Percentiles rank a stretch among this genome's conserved stretches.
These are phyloP conservation scores for Metarhizium brunneum DNA, from an alignment of 2,329 filamentous ascomycete species.

Conservation along the genomic window DNA sequence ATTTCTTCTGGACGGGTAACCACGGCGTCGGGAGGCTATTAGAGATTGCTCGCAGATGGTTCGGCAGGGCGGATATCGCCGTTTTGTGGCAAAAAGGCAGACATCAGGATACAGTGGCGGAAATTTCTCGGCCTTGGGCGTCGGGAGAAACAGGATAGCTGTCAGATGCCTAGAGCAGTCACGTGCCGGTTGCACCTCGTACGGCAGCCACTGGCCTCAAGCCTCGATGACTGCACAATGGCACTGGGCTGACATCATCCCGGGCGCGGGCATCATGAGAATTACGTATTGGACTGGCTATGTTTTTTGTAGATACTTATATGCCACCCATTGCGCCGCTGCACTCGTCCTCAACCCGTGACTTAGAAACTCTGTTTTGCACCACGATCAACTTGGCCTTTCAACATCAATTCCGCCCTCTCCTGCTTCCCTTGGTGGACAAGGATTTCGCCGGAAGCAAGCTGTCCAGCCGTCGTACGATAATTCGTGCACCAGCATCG, in stretches of 20 bases:
- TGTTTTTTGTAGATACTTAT: too few relatives aligned
- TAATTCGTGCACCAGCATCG: not conserved
- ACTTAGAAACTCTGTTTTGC: too few relatives aligned
- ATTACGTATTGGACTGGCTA: not conserved
- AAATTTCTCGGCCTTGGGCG: slow-evolving; percentile 20
- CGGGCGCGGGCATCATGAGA: not conserved
- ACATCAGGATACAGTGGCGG: slow-evolving; percentile 8
- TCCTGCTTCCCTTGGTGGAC: not conserved
- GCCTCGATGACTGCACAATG: too few relatives aligned
- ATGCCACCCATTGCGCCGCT: too few relatives aligned
- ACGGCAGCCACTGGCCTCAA: too few relatives aligned
- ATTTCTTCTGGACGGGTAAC: too few relatives aligned
- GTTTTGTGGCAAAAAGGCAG: not conserved
- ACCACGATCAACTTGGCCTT: too few relatives aligned
- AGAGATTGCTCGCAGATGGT: not conserved
- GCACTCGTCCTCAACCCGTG: too few relatives aligned
- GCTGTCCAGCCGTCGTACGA: not conserved
- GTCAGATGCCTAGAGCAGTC: not conserved
- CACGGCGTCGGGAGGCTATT: not conserved
- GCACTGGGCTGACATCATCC: not conserved
- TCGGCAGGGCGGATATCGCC: not conserved
- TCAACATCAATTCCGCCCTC: too few relatives aligned
- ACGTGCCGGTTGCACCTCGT: too few relatives aligned
- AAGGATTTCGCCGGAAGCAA: not conserved
- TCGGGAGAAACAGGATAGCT: not conserved